Evolutionary conservation across 257 asterid species (phyloP).

Genomic region (Eustoma russellianum): DNA sequence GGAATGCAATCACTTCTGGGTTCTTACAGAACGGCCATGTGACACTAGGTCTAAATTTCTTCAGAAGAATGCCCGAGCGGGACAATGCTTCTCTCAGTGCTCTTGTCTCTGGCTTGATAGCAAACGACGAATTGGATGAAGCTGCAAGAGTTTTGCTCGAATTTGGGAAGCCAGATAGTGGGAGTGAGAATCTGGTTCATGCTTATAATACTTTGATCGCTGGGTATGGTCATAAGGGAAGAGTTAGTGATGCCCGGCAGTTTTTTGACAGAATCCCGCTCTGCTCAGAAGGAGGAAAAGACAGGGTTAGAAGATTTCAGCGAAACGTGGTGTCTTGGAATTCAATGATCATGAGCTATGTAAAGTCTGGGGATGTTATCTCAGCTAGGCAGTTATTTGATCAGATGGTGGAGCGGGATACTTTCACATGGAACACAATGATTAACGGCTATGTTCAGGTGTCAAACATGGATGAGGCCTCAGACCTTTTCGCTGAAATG

Average conservation of each 20-base stretch:
- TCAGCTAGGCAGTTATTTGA: conserved; percentile 64
- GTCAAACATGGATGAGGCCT: conserved; percentile 51
- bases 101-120: conserved; percentile 64
- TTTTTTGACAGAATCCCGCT: conserved; percentile 51
- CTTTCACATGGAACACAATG: conserved; percentile 72
- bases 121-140: conserved; percentile 42
- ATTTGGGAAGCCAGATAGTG: conserved; percentile 19
- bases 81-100: conserved; percentile 62
- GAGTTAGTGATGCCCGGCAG: conserved; percentile 51
- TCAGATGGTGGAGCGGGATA: conserved; percentile 50
- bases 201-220: conserved; percentile 84
- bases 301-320: conserved; percentile 20
- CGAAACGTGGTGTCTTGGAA: conserved; percentile 73
- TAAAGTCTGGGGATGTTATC: conserved; percentile 45
- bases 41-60: conserved; percentile 41
- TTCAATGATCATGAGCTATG: conserved; percentile 80
- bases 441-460: conserved; percentile 55
- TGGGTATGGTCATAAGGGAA: conserved; percentile 71
- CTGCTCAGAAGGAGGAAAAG: conserved; percentile 3
- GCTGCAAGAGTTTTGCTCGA: conserved; percentile 44
- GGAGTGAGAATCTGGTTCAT: conserved; percentile 32
- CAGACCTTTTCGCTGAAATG: conserved; percentile 53
- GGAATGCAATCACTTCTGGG: conserved; percentile 78
- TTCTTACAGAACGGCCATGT: conserved; percentile 53
- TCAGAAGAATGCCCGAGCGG: conserved; percentile 50